These are phyloP conservation scores for Zarea fungicola DNA, from an alignment of 2,329 filamentous ascomycete species.

Conservation along the genomic window DNA sequence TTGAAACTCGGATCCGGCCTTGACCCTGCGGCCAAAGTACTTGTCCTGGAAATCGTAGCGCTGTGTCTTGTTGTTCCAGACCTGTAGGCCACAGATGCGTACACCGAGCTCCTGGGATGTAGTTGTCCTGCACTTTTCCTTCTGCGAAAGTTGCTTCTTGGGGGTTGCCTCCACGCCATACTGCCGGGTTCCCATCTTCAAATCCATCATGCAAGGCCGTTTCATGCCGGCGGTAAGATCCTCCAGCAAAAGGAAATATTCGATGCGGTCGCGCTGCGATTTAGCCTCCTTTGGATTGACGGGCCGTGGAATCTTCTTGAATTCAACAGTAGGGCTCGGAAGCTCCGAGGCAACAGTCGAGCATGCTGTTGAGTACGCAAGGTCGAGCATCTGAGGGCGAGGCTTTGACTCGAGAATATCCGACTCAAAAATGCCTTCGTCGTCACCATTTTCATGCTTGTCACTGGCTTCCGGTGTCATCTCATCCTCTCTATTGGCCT, in stretches of 20 bases:
- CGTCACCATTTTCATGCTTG: conserved; percentile 54
- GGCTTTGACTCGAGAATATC: conserved; percentile 5
- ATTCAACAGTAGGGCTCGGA: conserved; percentile 32
- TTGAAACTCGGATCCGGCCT: conserved; percentile 84
- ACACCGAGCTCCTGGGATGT: conserved; percentile 91
- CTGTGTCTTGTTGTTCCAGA: conserved; percentile 82
- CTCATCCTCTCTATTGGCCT: background rate
- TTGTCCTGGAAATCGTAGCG: conserved; percentile 96
- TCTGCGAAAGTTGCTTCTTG: conserved; percentile 90
- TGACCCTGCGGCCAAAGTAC: conserved; percentile 86
- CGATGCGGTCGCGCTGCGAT: conserved; percentile 62
- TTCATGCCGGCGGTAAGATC: conserved; percentile 97
- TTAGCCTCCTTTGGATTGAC: conserved; percentile 75
- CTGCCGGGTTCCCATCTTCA: conserved; percentile 98
- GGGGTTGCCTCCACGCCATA: conserved; percentile 88
- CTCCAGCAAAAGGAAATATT: conserved; percentile 90
- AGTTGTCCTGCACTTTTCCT: conserved; percentile 85
- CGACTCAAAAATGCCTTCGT: conserved; percentile 16
- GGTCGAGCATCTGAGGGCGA: conserved; percentile 10
- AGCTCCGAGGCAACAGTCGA: conserved; percentile 28
- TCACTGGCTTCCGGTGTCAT: background rate
- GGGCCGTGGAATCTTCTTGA: conserved; percentile 49
- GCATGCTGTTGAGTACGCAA: conserved; percentile 32
- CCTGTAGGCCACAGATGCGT: conserved; percentile 89
- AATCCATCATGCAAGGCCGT: conserved; percentile 89